A percentile compares a stretch with the other conserved stretches of the same genome.
Evolutionary conservation across 768 basidiomycete species (phyloP).

Genomic region (Boletellus ananas): DNA sequence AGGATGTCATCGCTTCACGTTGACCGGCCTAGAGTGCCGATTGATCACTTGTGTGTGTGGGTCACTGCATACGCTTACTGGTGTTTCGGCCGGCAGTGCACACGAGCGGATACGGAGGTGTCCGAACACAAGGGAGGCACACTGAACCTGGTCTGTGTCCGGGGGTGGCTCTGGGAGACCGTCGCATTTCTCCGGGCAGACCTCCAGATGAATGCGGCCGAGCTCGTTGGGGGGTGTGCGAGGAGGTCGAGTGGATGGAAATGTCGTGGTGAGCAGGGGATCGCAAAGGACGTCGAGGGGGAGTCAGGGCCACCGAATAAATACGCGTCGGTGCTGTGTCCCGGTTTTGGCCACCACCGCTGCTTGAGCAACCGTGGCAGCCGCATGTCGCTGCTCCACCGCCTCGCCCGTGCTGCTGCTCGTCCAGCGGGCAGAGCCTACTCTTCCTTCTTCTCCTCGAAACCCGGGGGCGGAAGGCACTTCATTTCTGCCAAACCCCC

Average conservation of each 20-base stretch:
- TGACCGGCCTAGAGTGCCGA: slow-evolving; percentile 16
- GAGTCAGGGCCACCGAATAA: not conserved
- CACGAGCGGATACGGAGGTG: slow-evolving; percentile 34
- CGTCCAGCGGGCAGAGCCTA: slow-evolving; percentile 56
- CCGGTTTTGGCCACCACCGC: not conserved
- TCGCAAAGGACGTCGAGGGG: slow-evolving; percentile 28
- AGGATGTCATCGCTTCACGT: slow-evolving; percentile 5
- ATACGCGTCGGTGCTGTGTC: slow-evolving; percentile 1
- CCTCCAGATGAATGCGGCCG: slow-evolving; percentile 31
- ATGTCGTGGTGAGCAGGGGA: slow-evolving; percentile 29
- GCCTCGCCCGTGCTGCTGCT: slow-evolving; percentile 45
- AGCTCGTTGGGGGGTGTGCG: slow-evolving; percentile 35
- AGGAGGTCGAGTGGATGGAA: slow-evolving; percentile 45
- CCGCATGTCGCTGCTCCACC: slow-evolving; percentile 50
- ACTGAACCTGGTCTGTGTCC: slow-evolving; percentile 49
- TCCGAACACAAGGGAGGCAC: slow-evolving; percentile 47
- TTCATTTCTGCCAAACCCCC: slow-evolving; percentile 72
- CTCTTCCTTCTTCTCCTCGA: slow-evolving; percentile 78
- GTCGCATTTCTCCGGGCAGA: slow-evolving; percentile 31
- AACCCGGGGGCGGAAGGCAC: slow-evolving; percentile 69
- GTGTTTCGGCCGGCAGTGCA: slow-evolving; percentile 23
- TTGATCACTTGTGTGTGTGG: not conserved
- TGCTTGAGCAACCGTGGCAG: not conserved
- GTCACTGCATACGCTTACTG: slow-evolving; percentile 15
- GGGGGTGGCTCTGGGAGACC: slow-evolving; percentile 44